Base-by-base conservation (phyloP, 345 rosid species). In the Hirschfeldia incana region DNA sequence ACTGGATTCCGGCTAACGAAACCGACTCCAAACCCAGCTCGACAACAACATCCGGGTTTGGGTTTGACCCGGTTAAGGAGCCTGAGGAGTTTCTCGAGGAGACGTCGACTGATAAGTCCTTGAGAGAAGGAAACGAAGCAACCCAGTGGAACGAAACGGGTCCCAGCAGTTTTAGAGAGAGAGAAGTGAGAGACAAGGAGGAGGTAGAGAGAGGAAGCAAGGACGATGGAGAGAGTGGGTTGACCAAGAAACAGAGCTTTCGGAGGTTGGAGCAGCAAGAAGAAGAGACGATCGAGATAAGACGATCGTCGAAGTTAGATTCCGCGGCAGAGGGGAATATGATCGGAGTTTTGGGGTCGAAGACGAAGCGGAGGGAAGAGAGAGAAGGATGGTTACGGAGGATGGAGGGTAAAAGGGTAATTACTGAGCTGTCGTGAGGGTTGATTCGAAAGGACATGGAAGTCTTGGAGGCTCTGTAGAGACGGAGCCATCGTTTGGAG, bases 401-500 rank as follows among this genome's bases (percentile, higher is more conserved):
- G 83, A 88, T 73, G 32, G 92, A 83, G 59, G 90, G 80, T 1
- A 88, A 62, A 81, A 86, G 78, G 76, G 84, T 64, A 59, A 88
- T 57, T 69, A 82, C 27, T 4, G 86, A 84, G 5, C 0, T 6
- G 46, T 73, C 65, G 13, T 63, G 30, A 51, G 84, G 87, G 16
- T 65, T 33, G 12, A 92, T 60, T 44, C 78, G 84, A 74, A 94
- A 88, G 51, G 97, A 92, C 44, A 94, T 85, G 70, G 91, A 88
- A 53, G 94, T 80, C 76, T 69, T 88, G 9, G 94, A 91, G 12
- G 85, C 72, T 37, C 98, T 84, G 85, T 83, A 91, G 85, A 94
- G 88, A 78, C 78, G 82, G 36, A 94, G 97, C 98, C 98, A 94
- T 30, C 98, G 91, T 78, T 91, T 91, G 74, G 94, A 94, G 67